phyloP scores from a whole-genome alignment of 2,329 filamentous ascomycete species.

The Tolypocladium pustulatum region DNA sequence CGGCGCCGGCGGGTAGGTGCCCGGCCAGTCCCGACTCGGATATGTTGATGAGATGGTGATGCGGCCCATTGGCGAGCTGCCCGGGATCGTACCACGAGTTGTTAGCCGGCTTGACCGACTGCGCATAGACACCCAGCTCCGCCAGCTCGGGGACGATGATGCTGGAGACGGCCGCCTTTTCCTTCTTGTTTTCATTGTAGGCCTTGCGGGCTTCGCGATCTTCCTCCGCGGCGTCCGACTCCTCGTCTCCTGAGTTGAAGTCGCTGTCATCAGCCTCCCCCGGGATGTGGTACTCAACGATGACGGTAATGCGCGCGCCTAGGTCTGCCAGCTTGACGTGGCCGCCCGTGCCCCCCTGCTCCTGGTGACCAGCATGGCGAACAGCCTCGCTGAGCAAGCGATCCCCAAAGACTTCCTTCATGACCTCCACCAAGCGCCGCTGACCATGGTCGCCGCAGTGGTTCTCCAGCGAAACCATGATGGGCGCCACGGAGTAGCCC shows the following conservation, averaged over 20 bases:
- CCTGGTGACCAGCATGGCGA: constrained; percentile 42
- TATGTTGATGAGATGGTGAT: constrained; percentile 59
- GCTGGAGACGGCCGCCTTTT: constrained; percentile 32
- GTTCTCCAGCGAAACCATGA: constrained; percentile 57
- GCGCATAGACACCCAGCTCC: constrained; percentile 56
- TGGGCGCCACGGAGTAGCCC: constrained; percentile 38
- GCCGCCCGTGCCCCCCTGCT: constrained; percentile 38
- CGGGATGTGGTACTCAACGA: constrained; percentile 55
- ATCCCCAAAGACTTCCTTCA: constrained; percentile 52
- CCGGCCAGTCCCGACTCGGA: constrained; percentile 49
- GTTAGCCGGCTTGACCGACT: constrained; percentile 57
- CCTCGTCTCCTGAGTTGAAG: constrained; percentile 23
- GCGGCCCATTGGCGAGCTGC: constrained; percentile 42
- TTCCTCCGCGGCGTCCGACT: constrained; percentile 29
- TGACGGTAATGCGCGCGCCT: constrained; percentile 53
- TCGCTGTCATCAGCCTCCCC: constrained; percentile 34
- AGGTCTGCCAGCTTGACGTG: constrained; percentile 50
- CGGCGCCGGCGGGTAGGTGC: constrained; percentile 36
- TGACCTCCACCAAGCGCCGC: constrained; percentile 50
- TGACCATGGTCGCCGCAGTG: constrained; percentile 53
- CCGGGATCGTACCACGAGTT: constrained; percentile 52
- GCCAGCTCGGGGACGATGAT: constrained; percentile 55
- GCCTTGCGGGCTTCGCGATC: constrained; percentile 34
- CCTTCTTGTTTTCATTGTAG: constrained; percentile 44
- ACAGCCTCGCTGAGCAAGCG: constrained; percentile 48